Conservation (phyloP, 768 basidiomycete species). For the Suillus subaureus region DNA sequence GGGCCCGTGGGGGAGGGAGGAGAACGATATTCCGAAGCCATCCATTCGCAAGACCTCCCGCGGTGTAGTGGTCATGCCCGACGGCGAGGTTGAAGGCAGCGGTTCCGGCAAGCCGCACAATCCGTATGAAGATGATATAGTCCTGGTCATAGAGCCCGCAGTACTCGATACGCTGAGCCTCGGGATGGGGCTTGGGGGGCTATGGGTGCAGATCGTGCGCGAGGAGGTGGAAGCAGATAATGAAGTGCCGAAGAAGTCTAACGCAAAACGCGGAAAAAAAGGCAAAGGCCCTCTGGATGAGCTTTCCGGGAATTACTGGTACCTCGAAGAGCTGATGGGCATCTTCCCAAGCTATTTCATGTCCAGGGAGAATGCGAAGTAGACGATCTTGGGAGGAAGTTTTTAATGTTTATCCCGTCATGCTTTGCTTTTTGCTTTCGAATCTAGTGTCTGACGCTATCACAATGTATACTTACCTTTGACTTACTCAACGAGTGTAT, state of each 20-base stretch:
- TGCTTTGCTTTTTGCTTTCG: conserved; percentile 5
- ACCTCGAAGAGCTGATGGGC: conserved; percentile 56
- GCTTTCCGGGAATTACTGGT: conserved; percentile 50
- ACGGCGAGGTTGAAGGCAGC: conserved; percentile 15
- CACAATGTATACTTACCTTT: neutral
- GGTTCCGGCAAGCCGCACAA: conserved; percentile 41
- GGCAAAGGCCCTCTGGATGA: conserved; percentile 22
- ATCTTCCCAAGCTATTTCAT: conserved; percentile 57
- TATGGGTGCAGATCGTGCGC: conserved; percentile 69
- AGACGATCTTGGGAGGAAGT: neutral
- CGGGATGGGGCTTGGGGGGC: conserved; percentile 53
- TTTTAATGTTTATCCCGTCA: neutral
- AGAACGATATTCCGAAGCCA: conserved; percentile 40
- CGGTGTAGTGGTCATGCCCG: conserved; percentile 35
- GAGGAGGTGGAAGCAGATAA: conserved; percentile 18
- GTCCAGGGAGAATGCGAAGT: conserved; percentile 17
- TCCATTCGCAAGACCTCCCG: conserved; percentile 39
- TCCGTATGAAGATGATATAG: conserved; percentile 59
- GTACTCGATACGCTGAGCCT: conserved; percentile 41
- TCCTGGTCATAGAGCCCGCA: conserved; percentile 53
- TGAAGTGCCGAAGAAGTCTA: conserved; percentile 9
- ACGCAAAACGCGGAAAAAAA: conserved; percentile 24
- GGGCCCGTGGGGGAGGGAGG: conserved; percentile 53
- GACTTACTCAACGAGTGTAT: neutral
- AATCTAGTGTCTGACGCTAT: neutral